Percentiles rank a stretch among this genome's conserved stretches.
These are phyloP conservation scores for Cutaneotrichosporon arboriforme DNA, from an alignment of 1,284 basidiomycete genomes.

Conservation along the genomic window DNA sequence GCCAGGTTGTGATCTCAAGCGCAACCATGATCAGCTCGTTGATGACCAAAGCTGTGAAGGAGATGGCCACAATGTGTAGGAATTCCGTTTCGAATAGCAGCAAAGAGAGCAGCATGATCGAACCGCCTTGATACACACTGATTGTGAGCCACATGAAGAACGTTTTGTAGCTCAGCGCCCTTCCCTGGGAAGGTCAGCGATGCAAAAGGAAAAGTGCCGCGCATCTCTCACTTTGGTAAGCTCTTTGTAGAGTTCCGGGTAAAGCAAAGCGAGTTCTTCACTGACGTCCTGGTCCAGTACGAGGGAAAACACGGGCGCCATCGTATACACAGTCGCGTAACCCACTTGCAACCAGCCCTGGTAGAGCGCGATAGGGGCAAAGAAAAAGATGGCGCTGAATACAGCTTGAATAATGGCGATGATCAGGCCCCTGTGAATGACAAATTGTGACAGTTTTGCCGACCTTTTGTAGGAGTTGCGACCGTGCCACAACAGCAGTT, in stretches of 20 bases:
- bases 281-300: slow-evolving; percentile 94
- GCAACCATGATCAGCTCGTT: slow-evolving; percentile 99
- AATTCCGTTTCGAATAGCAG: slow-evolving; percentile 97
- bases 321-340: slow-evolving; percentile 96
- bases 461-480: slow-evolving; percentile 97
- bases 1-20: slow-evolving; percentile 96
- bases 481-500: slow-evolving; percentile 81
- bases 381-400: slow-evolving; percentile 96
- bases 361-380: slow-evolving; percentile 95
- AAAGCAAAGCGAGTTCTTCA: slow-evolving; percentile 88
- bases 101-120: slow-evolving; percentile 97
- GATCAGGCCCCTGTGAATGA: slow-evolving; percentile 96
- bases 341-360: slow-evolving; percentile 98
- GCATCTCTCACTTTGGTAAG: slow-evolving; percentile 69
- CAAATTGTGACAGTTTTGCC: slow-evolving; percentile 95
- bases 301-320: slow-evolving; percentile 96
- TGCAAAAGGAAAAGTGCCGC: too few relatives aligned
- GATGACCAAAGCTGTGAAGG: slow-evolving; percentile 90
- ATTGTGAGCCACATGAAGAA: slow-evolving; percentile 99
- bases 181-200: slow-evolving; percentile 57
- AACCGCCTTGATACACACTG: slow-evolving; percentile 96
- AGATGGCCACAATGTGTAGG: slow-evolving; percentile 95
- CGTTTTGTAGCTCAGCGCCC: slow-evolving; percentile 88
- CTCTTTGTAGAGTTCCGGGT: slow-evolving; percentile 97
- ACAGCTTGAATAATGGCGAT: slow-evolving; percentile 98